Base-by-base conservation (phyloP, 176 grass and related monocot genomes). In the Thalia dealbata region DNA sequence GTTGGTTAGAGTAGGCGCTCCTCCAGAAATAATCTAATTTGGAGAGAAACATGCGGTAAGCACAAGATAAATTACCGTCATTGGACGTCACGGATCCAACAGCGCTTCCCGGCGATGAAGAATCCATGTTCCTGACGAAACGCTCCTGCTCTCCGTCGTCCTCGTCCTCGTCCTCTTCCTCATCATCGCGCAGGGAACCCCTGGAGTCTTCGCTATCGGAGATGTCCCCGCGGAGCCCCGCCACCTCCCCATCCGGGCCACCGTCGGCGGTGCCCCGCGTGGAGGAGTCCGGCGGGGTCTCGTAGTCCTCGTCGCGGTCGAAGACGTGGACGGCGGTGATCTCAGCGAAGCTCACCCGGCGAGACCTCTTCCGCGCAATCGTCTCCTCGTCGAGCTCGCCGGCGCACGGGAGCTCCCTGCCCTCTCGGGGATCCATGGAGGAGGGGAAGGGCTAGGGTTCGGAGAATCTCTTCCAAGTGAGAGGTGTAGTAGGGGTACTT, bases 301-400 rank as follows among this genome's bases (percentile, higher is more conserved):
- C 81, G 72, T 78, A 77, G 54, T 92, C 89, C 74, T 97, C 89
- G 81, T 99, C 95, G 67, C 95, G 84, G 50, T 83, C 83, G 85
- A 93, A 99, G 76, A 99, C 85, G 77, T 91, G 95, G 54, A 99
- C 83, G 50, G 87, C 87, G 46, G 95, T 99, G 56, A 74, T 99
- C 41, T 99, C 95, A 13, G 95, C 90, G 46, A 99, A 99, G 85
- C 95, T 99, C 48, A 99, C 95, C 26, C 95, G 87, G 59, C 95
- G 95, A 41, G 89, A 87, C 71, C 77, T 86, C 90, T 75, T 86
- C 30, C 82, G 77, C 66, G 81, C 77, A 28, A 93, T 64, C 54
- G 85, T 93, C 50, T 85, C 95, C 7, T 90, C 87, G 81, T 84
- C 85, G 50, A 83, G 66, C 52, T 91, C 66, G 55, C 91, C 69